Conservation (phyloP, 352 stramenopile genomes). For the Globisporangium nagaii region DNA sequence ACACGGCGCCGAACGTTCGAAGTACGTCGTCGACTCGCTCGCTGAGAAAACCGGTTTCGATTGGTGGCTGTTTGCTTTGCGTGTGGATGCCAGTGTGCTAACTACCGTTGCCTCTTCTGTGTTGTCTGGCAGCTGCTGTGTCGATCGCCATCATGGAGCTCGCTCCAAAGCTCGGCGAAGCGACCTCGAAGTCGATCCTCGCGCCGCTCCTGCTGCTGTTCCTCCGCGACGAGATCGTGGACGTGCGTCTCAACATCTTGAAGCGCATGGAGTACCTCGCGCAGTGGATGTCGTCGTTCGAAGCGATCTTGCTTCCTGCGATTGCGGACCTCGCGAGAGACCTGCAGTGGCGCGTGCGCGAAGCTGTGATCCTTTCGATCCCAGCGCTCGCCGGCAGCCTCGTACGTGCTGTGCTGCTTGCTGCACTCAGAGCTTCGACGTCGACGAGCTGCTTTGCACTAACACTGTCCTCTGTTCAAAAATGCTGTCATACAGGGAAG, state of each 20-base stretch:
- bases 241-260: constrained; percentile 93
- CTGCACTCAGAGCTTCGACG: no score
- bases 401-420: no score
- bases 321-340: constrained; percentile 91
- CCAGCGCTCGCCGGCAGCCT: constrained; percentile 88
- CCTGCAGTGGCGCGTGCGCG: constrained; percentile 92
- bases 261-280: constrained; percentile 89
- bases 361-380: constrained; percentile 89
- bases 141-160: constrained; percentile 91
- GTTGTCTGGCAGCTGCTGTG: constrained; percentile 46
- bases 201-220: constrained; percentile 77
- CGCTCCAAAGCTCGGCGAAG: constrained; percentile 86
- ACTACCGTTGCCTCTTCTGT: not conserved
- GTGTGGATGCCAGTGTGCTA: not conserved
- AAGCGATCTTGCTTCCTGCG: constrained; percentile 65
- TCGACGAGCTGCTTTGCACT: no score
- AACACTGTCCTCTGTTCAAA: no score
- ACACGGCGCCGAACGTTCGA: constrained; percentile 87
- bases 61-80: not conserved
- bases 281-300: constrained; percentile 89
- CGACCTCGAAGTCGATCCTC: constrained; percentile 83
- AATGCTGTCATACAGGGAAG: constrained; percentile 24
- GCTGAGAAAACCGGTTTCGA: not conserved
- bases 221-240: constrained; percentile 85
- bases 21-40: constrained; percentile 54